Evolutionary conservation across 2,329 filamentous ascomycete genomes (phyloP).

Genomic region (Parascedosporium putredinis): DNA sequence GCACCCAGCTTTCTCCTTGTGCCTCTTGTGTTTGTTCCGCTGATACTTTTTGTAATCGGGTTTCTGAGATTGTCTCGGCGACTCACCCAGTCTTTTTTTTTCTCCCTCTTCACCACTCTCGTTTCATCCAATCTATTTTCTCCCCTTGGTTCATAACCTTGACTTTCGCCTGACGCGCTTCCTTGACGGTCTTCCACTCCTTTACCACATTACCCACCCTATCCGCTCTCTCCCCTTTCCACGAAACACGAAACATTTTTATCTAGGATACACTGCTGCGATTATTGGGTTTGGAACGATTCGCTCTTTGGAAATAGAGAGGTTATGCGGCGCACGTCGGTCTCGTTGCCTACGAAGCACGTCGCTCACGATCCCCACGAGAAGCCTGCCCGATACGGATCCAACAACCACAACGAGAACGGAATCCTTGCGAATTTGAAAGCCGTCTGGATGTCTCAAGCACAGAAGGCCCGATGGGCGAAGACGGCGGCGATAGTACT

Average conservation of each 20-base stretch:
- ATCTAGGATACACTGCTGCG: not conserved
- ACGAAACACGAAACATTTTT: not conserved
- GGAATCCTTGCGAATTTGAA: slow-evolving; percentile 45
- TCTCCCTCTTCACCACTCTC: not conserved
- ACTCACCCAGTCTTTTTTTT: not conserved
- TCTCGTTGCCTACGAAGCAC: slow-evolving; percentile 53
- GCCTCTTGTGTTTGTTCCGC: not conserved
- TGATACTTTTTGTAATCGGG: not conserved
- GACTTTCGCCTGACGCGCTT: not conserved
- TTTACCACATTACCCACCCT: too few relatives aligned
- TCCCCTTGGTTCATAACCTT: not conserved
- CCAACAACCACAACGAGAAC: slow-evolving; percentile 29
- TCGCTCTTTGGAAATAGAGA: slow-evolving; percentile 1
- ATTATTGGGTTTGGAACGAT: not conserved
- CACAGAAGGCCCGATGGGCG: slow-evolving; percentile 54
- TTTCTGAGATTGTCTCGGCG: not conserved
- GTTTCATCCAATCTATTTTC: too few relatives aligned
- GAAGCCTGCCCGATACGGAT: slow-evolving; percentile 51
- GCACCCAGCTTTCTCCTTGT: not conserved
- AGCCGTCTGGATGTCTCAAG: slow-evolving; percentile 50
- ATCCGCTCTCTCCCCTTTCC: not conserved
- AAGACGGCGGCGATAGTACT: slow-evolving; percentile 55
- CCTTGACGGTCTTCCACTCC: too few relatives aligned
- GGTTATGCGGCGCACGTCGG: slow-evolving; percentile 54
- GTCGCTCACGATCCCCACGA: slow-evolving; percentile 52